phyloP scores from a whole-genome alignment of 1,284 basidiomycete species.

The Inonotus obliquus region DNA sequence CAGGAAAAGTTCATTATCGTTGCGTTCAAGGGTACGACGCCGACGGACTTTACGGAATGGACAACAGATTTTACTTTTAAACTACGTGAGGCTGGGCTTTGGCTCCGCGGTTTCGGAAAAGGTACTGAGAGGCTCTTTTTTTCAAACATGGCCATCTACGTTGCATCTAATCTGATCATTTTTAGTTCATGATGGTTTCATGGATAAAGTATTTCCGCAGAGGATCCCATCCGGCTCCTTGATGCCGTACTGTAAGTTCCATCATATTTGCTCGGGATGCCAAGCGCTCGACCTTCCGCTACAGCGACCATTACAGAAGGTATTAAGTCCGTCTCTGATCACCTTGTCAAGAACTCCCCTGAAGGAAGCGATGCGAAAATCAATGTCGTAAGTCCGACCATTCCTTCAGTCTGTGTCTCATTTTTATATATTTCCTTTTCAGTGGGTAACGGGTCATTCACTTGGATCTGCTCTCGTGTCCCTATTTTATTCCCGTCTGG shows the following conservation, averaged over 20 bases:
- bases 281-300: background rate
- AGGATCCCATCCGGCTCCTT: constrained; percentile 18
- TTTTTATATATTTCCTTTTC: no score
- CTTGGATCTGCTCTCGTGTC: constrained; percentile 28
- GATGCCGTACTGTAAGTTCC: constrained; percentile 22
- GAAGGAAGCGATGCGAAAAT: constrained; percentile 23
- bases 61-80: constrained; percentile 29
- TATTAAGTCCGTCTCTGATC: constrained; percentile 19
- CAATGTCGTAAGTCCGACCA: constrained; percentile 21
- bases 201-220: constrained; percentile 25
- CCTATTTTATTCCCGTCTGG: constrained; percentile 25
- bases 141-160: background rate
- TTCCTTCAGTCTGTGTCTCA: background rate
- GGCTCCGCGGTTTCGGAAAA: constrained; percentile 26
- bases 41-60: constrained; percentile 33
- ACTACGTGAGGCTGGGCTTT: constrained; percentile 21
- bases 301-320: constrained; percentile 23
- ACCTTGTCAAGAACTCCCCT: constrained; percentile 14
- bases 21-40: constrained; percentile 30
- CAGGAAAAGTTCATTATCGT: constrained; percentile 24
- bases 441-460: constrained; percentile 31
- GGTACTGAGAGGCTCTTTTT: constrained; percentile 10
- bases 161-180: background rate
- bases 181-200: constrained; percentile 26
- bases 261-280: background rate